Base-by-base conservation (phyloP, 1,284 basidiomycete species). In the Leccinum griseonigrum region DNA sequence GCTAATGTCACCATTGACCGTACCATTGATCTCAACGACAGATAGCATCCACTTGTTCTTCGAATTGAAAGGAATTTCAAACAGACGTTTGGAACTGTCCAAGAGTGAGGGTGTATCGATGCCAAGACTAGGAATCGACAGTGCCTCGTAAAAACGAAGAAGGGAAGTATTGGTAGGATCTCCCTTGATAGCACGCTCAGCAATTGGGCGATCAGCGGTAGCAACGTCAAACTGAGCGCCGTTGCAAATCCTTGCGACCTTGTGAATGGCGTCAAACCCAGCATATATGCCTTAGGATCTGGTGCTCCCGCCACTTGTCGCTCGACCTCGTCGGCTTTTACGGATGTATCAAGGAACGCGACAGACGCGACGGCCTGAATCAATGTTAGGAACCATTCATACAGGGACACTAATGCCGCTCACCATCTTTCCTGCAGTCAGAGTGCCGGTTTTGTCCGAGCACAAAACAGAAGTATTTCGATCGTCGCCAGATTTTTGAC, bases 21-120 rank as follows among this genome's bases (percentile, higher is more conserved):
- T 11, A 14, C 59, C 46, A n/a, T 56, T 61, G 40, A 72, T 32
- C 11, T 71, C 53, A 1, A 76, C 68, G 52, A 79, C 70, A 48
- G 79, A 82, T 59, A 85, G 78, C 82, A 87, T 87, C 79, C 83
- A 88, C 71, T 88, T 89, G 69, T 86, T 86, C 71, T 81, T 82
- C 14, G 85, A 87, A 72, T 85, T 87, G 77, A 88, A 88, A 5
- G 82, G 81, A 57, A 83, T 76, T 60, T 81, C 78, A 56, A 81
- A 80, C 8, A 75, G 61, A 63, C 76, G 76, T 57, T 64, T 65
- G 55, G 74, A 72, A 0, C 65, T 66, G 2, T 60, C 61, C 57
- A 76, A 63, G 14, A 79, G 66, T 2, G 66, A 51, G 16, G 68
- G 1, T 11, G 71, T 61, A 40, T 71, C 53, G 52, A 74, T 61